These are phyloP conservation scores for Fusarium nelsonii DNA, from an alignment of 2,329 filamentous ascomycete genomes.

Conservation along the genomic window DNA sequence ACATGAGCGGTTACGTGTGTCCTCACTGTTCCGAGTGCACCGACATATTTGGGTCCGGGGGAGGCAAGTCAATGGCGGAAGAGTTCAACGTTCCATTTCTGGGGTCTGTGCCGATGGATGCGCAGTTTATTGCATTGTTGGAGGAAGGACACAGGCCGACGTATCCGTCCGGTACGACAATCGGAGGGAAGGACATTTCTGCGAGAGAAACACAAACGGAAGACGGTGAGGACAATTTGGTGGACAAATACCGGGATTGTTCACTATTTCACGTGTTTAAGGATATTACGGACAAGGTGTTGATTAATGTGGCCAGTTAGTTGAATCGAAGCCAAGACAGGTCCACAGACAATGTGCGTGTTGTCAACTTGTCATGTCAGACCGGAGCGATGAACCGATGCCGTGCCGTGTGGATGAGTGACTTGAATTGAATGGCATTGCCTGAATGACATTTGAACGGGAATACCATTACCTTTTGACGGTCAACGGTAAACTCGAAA, in stretches of 20 bases:
- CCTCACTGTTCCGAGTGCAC: slow-evolving; percentile 86
- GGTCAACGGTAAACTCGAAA: no score
- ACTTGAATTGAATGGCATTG: no score
- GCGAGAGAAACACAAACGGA: background rate
- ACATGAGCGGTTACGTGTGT: slow-evolving; percentile 95
- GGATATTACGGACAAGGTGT: slow-evolving; percentile 66
- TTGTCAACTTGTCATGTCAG: no score
- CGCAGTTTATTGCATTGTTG: slow-evolving; percentile 87
- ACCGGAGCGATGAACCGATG: background rate
- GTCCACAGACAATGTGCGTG: no score
- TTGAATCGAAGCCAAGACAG: background rate
- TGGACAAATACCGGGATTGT: slow-evolving; percentile 79
- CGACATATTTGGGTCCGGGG: slow-evolving; percentile 92
- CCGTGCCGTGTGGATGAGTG: no score
- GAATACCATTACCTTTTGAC: no score
- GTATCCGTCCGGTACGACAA: slow-evolving; percentile 76
- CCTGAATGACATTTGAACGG: no score
- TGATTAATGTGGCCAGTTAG: slow-evolving; percentile 41
- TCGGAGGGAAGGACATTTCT: slow-evolving; percentile 69
- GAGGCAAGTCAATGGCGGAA: slow-evolving; percentile 87
- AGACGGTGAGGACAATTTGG: slow-evolving; percentile 59
- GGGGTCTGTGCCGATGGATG: slow-evolving; percentile 90
- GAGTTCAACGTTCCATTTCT: slow-evolving; percentile 89
- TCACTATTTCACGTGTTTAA: slow-evolving; percentile 77
- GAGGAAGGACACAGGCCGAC: slow-evolving; percentile 76